Evolutionary conservation across 768 basidiomycete species (phyloP).

Genomic region (Fomitopsis serialis): DNA sequence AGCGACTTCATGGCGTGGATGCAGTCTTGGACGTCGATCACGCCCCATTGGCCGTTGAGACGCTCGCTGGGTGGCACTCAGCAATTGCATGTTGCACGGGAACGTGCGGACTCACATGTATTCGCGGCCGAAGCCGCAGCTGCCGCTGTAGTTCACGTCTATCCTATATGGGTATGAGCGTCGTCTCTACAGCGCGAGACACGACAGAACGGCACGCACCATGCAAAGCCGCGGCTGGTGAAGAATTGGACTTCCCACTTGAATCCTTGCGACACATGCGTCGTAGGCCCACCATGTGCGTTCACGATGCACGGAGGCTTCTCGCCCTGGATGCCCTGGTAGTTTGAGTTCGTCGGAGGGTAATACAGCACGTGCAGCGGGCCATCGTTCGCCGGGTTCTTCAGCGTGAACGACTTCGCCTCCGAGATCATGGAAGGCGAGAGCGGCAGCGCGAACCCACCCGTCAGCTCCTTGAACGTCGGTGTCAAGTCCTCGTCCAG

Average conservation of each 20-base stretch:
- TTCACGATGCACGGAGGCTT: slow-evolving; percentile 62
- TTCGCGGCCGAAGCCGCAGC: slow-evolving; percentile 63
- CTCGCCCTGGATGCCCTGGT: slow-evolving; percentile 45
- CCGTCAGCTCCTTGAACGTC: slow-evolving; percentile 23
- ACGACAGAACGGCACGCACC: slow-evolving; percentile 40
- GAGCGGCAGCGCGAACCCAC: slow-evolving; percentile 12
- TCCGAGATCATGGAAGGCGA: slow-evolving; percentile 36
- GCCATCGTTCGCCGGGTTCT: slow-evolving; percentile 25
- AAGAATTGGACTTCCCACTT: slow-evolving; percentile 54
- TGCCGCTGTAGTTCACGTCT: slow-evolving; percentile 76
- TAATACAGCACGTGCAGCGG: slow-evolving; percentile 62
- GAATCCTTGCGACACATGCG: slow-evolving; percentile 39
- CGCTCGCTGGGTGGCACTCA: slow-evolving; percentile 30
- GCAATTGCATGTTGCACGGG: background rate
- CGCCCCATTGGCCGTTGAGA: slow-evolving; percentile 63
- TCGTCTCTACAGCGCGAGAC: background rate
- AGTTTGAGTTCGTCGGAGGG: slow-evolving; percentile 59
- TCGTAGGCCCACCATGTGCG: slow-evolving; percentile 73
- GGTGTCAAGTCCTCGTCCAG: slow-evolving; percentile 16
- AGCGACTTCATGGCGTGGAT: slow-evolving; percentile 47
- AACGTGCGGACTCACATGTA: slow-evolving; percentile 39
- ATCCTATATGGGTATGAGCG: slow-evolving; percentile 36
- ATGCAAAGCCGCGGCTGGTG: slow-evolving; percentile 66
- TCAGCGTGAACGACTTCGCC: slow-evolving; percentile 43
- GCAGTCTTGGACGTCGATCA: slow-evolving; percentile 67